phyloP scores from a whole-genome alignment of 208 protist genomes.

The Wallacemonas sp. region DNA sequence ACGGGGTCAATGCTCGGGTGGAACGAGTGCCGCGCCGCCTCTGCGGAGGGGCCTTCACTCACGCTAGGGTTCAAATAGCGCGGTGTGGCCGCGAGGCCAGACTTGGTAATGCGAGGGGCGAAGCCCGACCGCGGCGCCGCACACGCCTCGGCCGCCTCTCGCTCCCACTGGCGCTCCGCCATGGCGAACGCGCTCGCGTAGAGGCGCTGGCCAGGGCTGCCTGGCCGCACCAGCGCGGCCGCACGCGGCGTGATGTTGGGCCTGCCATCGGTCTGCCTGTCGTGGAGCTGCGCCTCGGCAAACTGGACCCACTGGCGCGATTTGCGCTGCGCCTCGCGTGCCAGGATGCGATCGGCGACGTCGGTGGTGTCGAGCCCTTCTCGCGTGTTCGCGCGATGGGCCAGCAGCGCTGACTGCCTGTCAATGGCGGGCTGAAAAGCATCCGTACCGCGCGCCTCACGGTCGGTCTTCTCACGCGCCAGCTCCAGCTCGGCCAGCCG shows the following conservation, averaged over 20 bases:
- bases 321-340: constrained; percentile 5
- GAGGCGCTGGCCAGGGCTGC: constrained; percentile 47
- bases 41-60: background rate
- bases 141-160: constrained; percentile 22
- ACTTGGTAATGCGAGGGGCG: constrained; percentile 52
- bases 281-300: background rate
- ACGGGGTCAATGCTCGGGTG: constrained; percentile 71
- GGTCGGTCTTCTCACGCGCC: constrained; percentile 5
- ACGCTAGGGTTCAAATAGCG: constrained; percentile 25
- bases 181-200: constrained; percentile 49
- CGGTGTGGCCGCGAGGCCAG: constrained; percentile 32
- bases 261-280: constrained; percentile 15
- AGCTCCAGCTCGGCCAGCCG: constrained; percentile 32
- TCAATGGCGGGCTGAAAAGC: constrained; percentile 44
- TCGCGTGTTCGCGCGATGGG: constrained; percentile 30
- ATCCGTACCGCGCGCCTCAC: constrained; percentile 29
- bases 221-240: constrained; percentile 46
- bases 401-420: constrained; percentile 45
- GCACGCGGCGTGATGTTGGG: constrained; percentile 60
- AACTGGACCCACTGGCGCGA: constrained; percentile 2
- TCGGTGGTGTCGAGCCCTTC: constrained; percentile 29
- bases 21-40: constrained; percentile 15
- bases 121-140: constrained; percentile 28
- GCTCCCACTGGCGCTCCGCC: constrained; percentile 44
- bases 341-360: constrained; percentile 33